These are phyloP conservation scores for Trichoderma erinaceum DNA, from an alignment of 495 filamentous ascomycete genomes.

Conservation along the genomic window DNA sequence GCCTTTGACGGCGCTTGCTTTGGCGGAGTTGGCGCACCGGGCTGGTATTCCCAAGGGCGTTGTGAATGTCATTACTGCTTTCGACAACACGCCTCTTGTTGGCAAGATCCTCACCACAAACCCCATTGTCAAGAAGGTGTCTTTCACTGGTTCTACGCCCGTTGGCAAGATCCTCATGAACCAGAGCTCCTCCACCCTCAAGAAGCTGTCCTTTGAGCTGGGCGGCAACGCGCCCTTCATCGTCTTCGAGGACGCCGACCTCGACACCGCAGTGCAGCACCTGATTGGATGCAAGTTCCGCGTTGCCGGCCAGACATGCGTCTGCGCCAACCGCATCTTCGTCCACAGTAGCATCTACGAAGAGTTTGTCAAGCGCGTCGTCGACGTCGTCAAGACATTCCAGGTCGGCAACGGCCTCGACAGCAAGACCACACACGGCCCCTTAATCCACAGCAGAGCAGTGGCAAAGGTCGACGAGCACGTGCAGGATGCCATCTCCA, in stretches of 20 bases:
- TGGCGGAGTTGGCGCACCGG: constrained; percentile 51
- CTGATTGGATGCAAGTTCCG: constrained; percentile 62
- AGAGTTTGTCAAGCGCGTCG: constrained; percentile 48
- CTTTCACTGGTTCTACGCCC: constrained; percentile 54
- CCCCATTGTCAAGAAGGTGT: constrained; percentile 59
- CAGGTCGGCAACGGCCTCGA: constrained; percentile 57
- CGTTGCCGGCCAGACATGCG: constrained; percentile 60
- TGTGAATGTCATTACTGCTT: constrained; percentile 52
- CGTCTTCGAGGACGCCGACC: constrained; percentile 68
- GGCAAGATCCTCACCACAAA: constrained; percentile 60
- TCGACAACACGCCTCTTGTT: constrained; percentile 50
- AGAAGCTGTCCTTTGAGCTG: constrained; percentile 67
- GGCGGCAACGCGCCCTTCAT: constrained; percentile 72
- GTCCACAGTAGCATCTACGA: constrained; percentile 44
- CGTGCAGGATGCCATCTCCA: too few species aligned
- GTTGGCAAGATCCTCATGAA: constrained; percentile 30
- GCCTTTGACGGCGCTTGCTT: constrained; percentile 49
- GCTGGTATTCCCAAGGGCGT: constrained; percentile 56
- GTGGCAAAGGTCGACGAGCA: constrained; percentile 51
- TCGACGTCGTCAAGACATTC: constrained; percentile 47
- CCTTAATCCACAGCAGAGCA: constrained; percentile 55
- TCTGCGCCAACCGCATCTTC: constrained; percentile 66
- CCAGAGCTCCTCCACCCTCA: constrained; percentile 50
- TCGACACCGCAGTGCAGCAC: constrained; percentile 59
- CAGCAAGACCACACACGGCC: constrained; percentile 58